phyloP scores from a whole-genome alignment of 345 rosid species.

The Lagerstroemia speciosa region DNA sequence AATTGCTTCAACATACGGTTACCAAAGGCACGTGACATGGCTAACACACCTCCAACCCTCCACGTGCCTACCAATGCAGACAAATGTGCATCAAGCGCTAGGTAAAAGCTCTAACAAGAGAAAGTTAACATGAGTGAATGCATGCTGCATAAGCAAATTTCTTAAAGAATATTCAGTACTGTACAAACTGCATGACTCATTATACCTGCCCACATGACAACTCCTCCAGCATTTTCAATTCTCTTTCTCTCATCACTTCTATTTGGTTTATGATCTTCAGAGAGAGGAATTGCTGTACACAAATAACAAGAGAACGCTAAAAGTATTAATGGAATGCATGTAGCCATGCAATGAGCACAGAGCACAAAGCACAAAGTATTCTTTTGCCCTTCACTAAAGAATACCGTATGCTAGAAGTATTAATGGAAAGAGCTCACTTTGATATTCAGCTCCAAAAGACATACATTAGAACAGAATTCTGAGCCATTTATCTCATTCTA shows the following conservation, averaged over 20 bases:
- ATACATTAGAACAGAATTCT: background rate
- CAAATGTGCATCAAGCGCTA: background rate
- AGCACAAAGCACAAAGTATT: too few species aligned
- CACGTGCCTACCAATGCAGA: constrained; percentile 67
- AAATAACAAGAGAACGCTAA: background rate
- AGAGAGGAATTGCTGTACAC: constrained; percentile 67
- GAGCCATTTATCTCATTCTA: background rate
- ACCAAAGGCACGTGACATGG: constrained; percentile 98
- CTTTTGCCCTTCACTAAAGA: too few species aligned
- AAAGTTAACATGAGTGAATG: background rate
- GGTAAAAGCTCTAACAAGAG: background rate
- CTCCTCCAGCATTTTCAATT: constrained; percentile 93
- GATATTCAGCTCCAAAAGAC: background rate
- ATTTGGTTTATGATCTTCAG: constrained; percentile 99
- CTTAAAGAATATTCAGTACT: background rate
- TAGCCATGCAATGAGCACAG: too few species aligned
- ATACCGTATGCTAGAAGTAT: too few species aligned
- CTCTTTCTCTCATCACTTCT: constrained; percentile 96
- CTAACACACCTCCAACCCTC: constrained; percentile 99
- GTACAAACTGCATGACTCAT: background rate
- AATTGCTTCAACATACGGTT: constrained; percentile 98
- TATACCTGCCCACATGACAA: constrained; percentile 98
- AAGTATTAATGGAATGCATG: too few species aligned
- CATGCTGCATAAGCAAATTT: background rate
- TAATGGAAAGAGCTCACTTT: too few species aligned